These are phyloP conservation scores for Pascua guehoae DNA, from an alignment of 1,284 basidiomycete species.

Conservation along the genomic window DNA sequence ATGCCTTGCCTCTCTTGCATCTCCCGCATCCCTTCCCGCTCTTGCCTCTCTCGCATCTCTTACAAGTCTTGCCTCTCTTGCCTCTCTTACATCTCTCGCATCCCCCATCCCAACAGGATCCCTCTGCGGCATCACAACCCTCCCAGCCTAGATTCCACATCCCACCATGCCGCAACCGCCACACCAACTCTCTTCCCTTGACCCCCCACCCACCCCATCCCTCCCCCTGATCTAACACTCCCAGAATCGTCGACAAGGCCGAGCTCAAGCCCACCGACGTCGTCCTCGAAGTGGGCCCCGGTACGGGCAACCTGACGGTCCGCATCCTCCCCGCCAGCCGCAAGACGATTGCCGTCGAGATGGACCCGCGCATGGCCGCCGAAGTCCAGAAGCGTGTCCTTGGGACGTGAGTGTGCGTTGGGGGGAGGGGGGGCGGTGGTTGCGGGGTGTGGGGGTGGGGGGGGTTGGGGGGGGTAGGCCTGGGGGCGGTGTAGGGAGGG, in stretches of 20 bases:
- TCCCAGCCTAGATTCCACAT: neutral
- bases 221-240: neutral
- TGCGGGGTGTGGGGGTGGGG: too few relatives aligned
- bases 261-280: conserved; percentile 90
- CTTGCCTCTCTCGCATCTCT: too few relatives aligned
- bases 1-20: too few relatives aligned
- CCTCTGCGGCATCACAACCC: neutral
- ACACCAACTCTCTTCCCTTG: neutral
- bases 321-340: conserved; percentile 91
- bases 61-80: too few relatives aligned
- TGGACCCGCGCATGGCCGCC: conserved; percentile 99
- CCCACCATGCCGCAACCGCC: neutral
- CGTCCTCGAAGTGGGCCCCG: conserved; percentile 96
- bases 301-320: conserved; percentile 95
- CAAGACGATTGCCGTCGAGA: conserved; percentile 88
- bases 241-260: conserved; percentile 81
- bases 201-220: neutral
- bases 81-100: too few relatives aligned
- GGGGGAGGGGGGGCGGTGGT: neutral
- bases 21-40: too few relatives aligned
- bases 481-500: too few relatives aligned
- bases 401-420: conserved; percentile 73
- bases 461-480: too few relatives aligned
- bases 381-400: conserved; percentile 96
- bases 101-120: too few relatives aligned